phyloP scores from a whole-genome alignment of 345 rosid species.

The Clarkia xantiana region DNA sequence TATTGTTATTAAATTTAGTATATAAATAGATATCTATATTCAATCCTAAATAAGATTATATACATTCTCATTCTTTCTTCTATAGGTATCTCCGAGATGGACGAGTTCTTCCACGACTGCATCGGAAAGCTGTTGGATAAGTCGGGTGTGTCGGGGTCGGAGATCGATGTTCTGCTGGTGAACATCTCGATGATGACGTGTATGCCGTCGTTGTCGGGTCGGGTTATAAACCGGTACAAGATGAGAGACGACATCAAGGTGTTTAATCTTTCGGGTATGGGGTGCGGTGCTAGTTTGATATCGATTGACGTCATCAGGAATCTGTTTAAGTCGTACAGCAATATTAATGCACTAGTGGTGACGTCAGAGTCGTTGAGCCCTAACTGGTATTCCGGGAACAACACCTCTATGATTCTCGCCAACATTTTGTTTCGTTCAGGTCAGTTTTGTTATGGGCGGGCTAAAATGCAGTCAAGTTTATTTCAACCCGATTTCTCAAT shows the following conservation, averaged over 20 bases:
- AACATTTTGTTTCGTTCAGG: slow-evolving; percentile 77
- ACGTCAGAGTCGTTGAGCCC: slow-evolving; percentile 77
- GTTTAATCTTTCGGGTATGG: slow-evolving; percentile 73
- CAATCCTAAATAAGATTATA: too few relatives aligned
- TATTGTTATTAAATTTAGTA: too few relatives aligned
- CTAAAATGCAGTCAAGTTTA: too few relatives aligned
- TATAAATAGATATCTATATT: too few relatives aligned
- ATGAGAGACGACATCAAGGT: slow-evolving; percentile 59
- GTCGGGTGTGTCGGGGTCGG: slow-evolving; percentile 43
- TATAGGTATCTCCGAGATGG: slow-evolving; percentile 69
- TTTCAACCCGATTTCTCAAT: too few relatives aligned
- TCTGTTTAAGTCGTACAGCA: slow-evolving; percentile 38
- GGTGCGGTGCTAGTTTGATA: slow-evolving; percentile 80
- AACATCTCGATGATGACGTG: slow-evolving; percentile 63
- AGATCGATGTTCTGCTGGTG: slow-evolving; percentile 66
- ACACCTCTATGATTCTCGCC: slow-evolving; percentile 78
- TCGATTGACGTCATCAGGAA: slow-evolving; percentile 53
- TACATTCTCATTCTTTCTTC: too few relatives aligned
- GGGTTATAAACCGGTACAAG: slow-evolving; percentile 61
- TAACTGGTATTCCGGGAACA: slow-evolving; percentile 69
- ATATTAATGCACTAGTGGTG: slow-evolving; percentile 39
- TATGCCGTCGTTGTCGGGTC: slow-evolving; percentile 45
- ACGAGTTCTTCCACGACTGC: slow-evolving; percentile 60
- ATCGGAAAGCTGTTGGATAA: slow-evolving; percentile 43
- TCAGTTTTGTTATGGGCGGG: too few relatives aligned